Evolutionary conservation across 768 basidiomycete species (phyloP), one percentile per base, ranked within the genome.

Genomic region (Hydnomerulius pinastri): DNA sequence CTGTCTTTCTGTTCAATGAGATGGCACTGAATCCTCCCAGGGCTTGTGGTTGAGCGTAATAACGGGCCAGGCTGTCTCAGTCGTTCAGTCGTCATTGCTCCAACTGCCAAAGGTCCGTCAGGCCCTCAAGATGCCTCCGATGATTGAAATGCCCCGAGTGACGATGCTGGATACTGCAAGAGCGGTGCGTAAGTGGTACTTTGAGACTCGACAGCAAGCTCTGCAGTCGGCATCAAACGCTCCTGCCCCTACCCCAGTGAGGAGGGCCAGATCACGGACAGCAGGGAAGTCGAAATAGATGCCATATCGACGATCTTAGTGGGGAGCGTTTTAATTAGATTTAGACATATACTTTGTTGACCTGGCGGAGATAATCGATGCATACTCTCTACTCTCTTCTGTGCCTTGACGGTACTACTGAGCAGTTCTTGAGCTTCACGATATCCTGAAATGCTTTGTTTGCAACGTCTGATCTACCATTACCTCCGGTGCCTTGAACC

Each of bases 41-140:
- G 85, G 81, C 11, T 59, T 86, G 38, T 73, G 81, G 53, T 58
- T 87, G 48, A 82, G 85, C 68, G 73, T 86, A 68, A 63, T 77
- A 3, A 73, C 78, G 33, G 78, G 82, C 51, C 75, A 81, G 61
- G 1, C 53, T 4, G 38, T 77, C 48, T 72, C 80, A 27, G 65
- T 74, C 29, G 24, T 74, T 10, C 86, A 87, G 59, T 75, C 78
- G 5, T 24, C 65, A 8, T 7, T 80, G 42, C 66, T 86, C 20
- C 75, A 75, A 29, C 55, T 64, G 8, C 69, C 73, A 18, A 61
- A 66, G 7, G 65, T 82, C 33, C 76, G 81, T 28, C 64, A 63
- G 23, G 42, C 60, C 9, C 63, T 79, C 21, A 58, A 61, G 42
- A 70, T 78, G 51, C 69, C 71, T 2, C 57, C 56, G 2, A 33